Conservation (phyloP, 2,329 filamentous ascomycete species). For the Aspergillus melleus region DNA sequence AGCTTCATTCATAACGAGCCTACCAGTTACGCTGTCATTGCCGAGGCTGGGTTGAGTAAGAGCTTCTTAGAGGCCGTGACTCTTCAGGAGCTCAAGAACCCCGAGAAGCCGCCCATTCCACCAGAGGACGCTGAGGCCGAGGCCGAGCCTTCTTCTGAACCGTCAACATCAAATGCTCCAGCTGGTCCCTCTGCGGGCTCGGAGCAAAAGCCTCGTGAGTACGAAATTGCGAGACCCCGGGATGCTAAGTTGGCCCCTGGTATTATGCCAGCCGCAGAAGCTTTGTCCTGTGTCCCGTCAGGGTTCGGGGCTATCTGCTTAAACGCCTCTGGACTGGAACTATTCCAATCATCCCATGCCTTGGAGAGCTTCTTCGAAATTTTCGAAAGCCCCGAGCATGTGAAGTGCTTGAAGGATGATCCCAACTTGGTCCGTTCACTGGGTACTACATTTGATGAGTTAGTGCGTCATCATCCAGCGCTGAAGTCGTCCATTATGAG, state of each 20-base stretch:
- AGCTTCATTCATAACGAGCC: slow-evolving; percentile 99
- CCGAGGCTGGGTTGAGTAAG: slow-evolving; percentile 86
- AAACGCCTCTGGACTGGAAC: slow-evolving; percentile 80
- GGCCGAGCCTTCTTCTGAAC: slow-evolving; percentile 38
- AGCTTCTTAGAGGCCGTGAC: slow-evolving; percentile 82
- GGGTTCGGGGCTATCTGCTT: slow-evolving; percentile 93
- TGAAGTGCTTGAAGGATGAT: slow-evolving; percentile 79
- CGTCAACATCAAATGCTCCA: slow-evolving; percentile 34
- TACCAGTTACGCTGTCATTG: slow-evolving; percentile 93
- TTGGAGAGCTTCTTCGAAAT: slow-evolving; percentile 89
- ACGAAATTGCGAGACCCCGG: slow-evolving; percentile 31
- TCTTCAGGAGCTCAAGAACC: slow-evolving; percentile 38
- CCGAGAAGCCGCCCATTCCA: slow-evolving; percentile 32
- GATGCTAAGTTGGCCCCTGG: slow-evolving; percentile 58
- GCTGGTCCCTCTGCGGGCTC: slow-evolving; percentile 21
- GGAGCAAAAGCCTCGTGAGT: slow-evolving; percentile 28
- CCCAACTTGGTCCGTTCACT: slow-evolving; percentile 70
- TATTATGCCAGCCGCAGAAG: slow-evolving; percentile 84
- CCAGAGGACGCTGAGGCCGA: slow-evolving; percentile 33
- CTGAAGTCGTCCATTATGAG: slow-evolving; percentile 78
- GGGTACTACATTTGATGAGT: slow-evolving; percentile 86
- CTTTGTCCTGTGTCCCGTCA: slow-evolving; percentile 80
- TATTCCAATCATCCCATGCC: slow-evolving; percentile 80
- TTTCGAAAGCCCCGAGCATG: slow-evolving; percentile 89
- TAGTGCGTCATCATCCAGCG: slow-evolving; percentile 87